phyloP scores from a whole-genome alignment of 148 eudicot genomes.

The Suaeda aralocaspica region DNA sequence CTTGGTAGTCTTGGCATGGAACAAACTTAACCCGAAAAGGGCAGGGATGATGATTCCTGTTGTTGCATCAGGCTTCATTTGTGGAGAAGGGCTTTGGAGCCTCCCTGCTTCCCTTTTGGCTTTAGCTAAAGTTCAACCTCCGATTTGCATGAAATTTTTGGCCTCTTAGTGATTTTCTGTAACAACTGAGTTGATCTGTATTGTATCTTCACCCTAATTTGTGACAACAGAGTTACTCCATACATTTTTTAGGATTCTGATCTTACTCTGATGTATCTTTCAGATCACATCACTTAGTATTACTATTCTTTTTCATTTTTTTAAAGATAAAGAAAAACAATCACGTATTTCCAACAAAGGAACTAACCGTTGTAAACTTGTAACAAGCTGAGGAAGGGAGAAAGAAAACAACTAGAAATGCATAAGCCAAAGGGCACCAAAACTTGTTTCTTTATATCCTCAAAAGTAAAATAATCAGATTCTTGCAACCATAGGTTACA shows the following conservation, averaged over 20 bases:
- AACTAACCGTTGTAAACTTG: too few species aligned
- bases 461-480: background rate
- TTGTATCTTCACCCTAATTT: background rate
- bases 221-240: background rate
- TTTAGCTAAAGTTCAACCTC: conserved; percentile 45
- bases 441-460: background rate
- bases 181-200: too few species aligned
- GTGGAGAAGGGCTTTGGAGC: conserved; percentile 66
- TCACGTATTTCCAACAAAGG: too few species aligned
- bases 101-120: conserved; percentile 58
- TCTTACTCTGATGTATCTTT: background rate
- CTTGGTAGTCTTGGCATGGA: conserved; percentile 43
- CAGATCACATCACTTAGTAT: too few species aligned
- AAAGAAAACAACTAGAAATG: too few species aligned
- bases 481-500: conserved; percentile 7
- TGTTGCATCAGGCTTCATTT: conserved; percentile 66
- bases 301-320: too few species aligned
- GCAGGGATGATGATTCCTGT: conserved; percentile 50
- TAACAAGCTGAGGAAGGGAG: too few species aligned
- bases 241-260: background rate
- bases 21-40: conserved; percentile 34
- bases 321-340: too few species aligned
- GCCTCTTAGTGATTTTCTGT: background rate
- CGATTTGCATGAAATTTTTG: conserved; percentile 47
- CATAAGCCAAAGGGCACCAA: too few species aligned